Conservation (phyloP, 495 filamentous ascomycete genomes). For the Tuber microsphaerosporum region DNA sequence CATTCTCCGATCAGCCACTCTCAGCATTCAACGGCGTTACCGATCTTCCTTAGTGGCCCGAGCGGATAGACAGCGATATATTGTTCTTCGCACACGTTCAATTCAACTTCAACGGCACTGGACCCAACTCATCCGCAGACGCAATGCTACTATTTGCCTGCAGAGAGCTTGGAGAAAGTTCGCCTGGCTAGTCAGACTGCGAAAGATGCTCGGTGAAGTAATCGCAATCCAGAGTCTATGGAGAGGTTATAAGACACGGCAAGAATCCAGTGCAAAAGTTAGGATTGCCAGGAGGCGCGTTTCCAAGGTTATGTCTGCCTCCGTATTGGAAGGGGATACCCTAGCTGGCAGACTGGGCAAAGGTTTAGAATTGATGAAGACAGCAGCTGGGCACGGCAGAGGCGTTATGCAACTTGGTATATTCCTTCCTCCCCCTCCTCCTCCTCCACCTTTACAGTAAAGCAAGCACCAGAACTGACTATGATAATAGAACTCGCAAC, state of each 20-base stretch:
- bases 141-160: constrained; percentile 35
- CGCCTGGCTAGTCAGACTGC: constrained; percentile 34
- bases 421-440: constrained; percentile 3
- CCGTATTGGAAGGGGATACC: constrained; percentile 21
- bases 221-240: constrained; percentile 44
- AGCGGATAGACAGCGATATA: constrained; percentile 16
- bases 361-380: constrained; percentile 29
- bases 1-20: constrained; percentile 22
- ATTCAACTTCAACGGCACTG: constrained; percentile 24
- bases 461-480: constrained; percentile 8
- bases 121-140: constrained; percentile 11
- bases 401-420: constrained; percentile 36
- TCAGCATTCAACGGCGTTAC: constrained; percentile 25
- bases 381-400: constrained; percentile 29
- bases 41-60: constrained; percentile 22
- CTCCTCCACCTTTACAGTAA: background rate
- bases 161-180: constrained; percentile 45
- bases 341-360: constrained; percentile 22
- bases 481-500: constrained; percentile 28
- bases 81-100: constrained; percentile 13
- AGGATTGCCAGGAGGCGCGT: constrained; percentile 34
- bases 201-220: constrained; percentile 29
- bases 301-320: constrained; percentile 12
- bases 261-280: constrained; percentile 30
- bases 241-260: constrained; percentile 40